Conservation (phyloP, 208 protist genomes). For the Entamoeba invadens region DNA sequence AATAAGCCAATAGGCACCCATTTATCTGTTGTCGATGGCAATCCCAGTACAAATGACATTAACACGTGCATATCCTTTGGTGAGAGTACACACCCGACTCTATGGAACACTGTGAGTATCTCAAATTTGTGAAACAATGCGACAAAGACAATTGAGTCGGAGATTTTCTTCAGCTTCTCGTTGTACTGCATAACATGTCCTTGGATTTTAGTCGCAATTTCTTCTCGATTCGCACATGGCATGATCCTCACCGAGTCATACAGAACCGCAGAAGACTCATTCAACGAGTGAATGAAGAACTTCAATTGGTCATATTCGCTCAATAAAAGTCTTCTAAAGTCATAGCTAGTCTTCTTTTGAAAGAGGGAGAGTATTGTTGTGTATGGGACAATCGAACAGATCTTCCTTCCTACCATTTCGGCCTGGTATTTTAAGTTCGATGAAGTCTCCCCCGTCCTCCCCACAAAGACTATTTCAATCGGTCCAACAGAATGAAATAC, state of each 20-base stretch:
- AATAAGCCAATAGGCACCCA: not conserved
- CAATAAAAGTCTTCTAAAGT: not conserved
- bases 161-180: not conserved
- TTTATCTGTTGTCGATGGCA: not conserved
- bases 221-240: not conserved
- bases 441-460: not conserved
- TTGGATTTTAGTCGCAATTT: not conserved
- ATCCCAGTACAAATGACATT: not conserved
- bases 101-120: not conserved
- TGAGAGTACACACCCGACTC: not conserved
- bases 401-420: not conserved
- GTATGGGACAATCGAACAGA: not conserved
- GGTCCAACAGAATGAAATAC: not conserved
- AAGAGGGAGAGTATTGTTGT: not conserved
- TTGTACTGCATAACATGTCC: not conserved
- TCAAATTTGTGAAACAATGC: not conserved
- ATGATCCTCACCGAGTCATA: not conserved
- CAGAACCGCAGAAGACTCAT: not conserved
- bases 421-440: not conserved
- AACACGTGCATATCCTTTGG: not conserved
- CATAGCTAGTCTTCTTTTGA: not conserved
- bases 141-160: not conserved
- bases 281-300: not conserved
- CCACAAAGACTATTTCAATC: not conserved
- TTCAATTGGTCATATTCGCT: not conserved